Percentiles rank a stretch among this genome's conserved stretches.
These are phyloP conservation scores for Zarea fungicola DNA, from an alignment of 2,329 filamentous ascomycete genomes.

Conservation along the genomic window DNA sequence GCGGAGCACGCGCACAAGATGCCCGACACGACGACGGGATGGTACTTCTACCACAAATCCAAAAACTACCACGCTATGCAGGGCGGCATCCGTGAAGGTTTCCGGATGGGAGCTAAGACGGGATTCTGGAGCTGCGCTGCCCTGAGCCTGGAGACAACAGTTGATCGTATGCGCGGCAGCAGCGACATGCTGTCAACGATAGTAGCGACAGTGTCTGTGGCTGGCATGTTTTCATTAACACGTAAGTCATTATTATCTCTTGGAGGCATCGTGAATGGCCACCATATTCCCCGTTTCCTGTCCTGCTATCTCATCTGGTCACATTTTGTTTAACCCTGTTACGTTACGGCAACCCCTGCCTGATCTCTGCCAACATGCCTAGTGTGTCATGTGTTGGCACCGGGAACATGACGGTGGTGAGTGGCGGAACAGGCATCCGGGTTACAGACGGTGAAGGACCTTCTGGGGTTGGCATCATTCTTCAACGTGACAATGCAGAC, in stretches of 20 bases:
- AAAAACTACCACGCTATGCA: slow-evolving; percentile 88
- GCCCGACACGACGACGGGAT: slow-evolving; percentile 74
- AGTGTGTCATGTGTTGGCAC: no score
- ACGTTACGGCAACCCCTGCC: no score
- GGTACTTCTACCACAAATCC: slow-evolving; percentile 98
- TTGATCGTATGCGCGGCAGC: slow-evolving; percentile 65
- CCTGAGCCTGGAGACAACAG: slow-evolving; percentile 76
- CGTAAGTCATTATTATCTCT: slow-evolving; percentile 49
- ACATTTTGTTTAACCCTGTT: background rate
- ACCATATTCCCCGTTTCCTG: background rate
- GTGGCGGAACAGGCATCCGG: background rate
- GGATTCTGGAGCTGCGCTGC: slow-evolving; percentile 71
- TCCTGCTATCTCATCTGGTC: background rate
- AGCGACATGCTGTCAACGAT: slow-evolving; percentile 78
- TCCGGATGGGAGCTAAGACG: slow-evolving; percentile 67
- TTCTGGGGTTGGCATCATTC: background rate
- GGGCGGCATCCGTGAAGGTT: slow-evolving; percentile 71
- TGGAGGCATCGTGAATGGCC: background rate
- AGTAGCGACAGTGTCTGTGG: slow-evolving; percentile 75
- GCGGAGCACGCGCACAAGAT: slow-evolving; percentile 95
- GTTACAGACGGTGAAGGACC: no score
- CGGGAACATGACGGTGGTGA: no score
- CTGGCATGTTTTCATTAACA: slow-evolving; percentile 81
- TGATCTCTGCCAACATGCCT: no score
- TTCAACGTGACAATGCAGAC: background rate